These are phyloP conservation scores for Yarrowia hollandica DNA, from an alignment of 805 yeast genomes.

Conservation along the genomic window DNA sequence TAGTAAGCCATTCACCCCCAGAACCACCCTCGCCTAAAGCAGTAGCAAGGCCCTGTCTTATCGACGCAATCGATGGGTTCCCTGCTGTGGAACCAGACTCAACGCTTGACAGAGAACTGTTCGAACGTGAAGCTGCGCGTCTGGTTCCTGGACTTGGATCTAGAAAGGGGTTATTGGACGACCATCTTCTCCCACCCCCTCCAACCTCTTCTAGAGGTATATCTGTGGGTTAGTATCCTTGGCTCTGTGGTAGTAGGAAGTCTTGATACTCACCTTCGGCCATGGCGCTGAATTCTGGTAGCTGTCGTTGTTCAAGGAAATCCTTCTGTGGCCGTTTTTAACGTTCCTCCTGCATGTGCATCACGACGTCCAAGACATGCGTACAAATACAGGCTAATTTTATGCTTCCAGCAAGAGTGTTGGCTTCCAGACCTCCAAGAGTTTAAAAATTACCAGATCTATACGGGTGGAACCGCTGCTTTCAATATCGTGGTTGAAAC, in stretches of 20 bases:
- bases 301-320: not conserved
- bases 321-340: not conserved
- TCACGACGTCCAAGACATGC: too few relatives aligned
- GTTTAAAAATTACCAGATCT: too few relatives aligned
- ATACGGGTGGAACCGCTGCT: too few relatives aligned
- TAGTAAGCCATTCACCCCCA: constrained; percentile 25
- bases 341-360: not conserved
- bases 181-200: constrained; percentile 7
- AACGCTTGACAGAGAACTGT: constrained; percentile 1
- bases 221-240: constrained; percentile 1
- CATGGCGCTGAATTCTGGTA: not conserved
- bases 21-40: constrained; percentile 14
- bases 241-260: too few relatives aligned
- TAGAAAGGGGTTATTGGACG: constrained; percentile 24
- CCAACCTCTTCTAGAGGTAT: constrained; percentile 13
- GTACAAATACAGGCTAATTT: not conserved
- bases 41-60: constrained; percentile 2
- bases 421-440: too few relatives aligned
- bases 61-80: constrained; percentile 9
- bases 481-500: too few relatives aligned
- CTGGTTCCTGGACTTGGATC: not conserved
- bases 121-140: constrained; percentile 12
- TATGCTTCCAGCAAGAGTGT: not conserved
- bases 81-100: constrained; percentile 6
- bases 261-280: constrained; percentile 22